A percentile compares a stretch with the other conserved stretches of the same genome.
phyloP scores from a whole-genome alignment of 441 rosid species.

The Kokia cookei region DNA sequence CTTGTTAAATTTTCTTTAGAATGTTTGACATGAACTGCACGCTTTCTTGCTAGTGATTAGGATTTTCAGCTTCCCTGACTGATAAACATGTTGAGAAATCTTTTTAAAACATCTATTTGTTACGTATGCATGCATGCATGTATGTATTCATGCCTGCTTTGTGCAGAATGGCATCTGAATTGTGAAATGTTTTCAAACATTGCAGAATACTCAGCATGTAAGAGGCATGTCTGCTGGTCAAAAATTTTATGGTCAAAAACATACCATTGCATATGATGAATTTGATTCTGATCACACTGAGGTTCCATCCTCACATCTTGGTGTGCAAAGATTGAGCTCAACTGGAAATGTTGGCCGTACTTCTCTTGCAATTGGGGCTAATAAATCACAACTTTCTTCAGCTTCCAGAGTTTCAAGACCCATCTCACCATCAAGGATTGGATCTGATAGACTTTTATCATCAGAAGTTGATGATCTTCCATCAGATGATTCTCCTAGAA shows the following conservation, averaged over 20 bases:
- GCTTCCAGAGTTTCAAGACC: conserved; percentile 35
- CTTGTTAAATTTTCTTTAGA: neutral
- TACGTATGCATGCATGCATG: neutral
- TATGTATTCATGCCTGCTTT: neutral
- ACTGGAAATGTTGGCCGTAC: conserved; percentile 33
- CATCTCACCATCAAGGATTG: conserved; percentile 33
- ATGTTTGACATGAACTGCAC: neutral
- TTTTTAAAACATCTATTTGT: neutral
- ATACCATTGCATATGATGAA: conserved; percentile 38
- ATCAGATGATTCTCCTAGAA: conserved; percentile 52
- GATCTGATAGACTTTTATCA: conserved; percentile 32
- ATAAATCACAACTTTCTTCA: conserved; percentile 33
- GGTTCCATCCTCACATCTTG: conserved; percentile 37
- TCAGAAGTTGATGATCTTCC: conserved; percentile 44
- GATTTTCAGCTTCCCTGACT: neutral
- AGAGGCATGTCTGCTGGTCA: conserved; percentile 38
- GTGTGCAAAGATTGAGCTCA: conserved; percentile 44
- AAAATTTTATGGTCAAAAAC: conserved; percentile 35
- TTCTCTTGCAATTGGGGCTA: conserved; percentile 46
- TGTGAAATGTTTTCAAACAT: conserved; percentile 9
- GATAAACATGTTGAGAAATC: neutral
- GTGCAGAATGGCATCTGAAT: conserved; percentile 4
- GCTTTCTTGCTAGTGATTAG: neutral
- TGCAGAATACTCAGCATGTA: conserved; percentile 38
- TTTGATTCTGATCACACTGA: conserved; percentile 52